Percentiles rank a stretch among this genome's conserved stretches.
These are phyloP conservation scores for Phaeosphaeriaceae sp. DNA, from an alignment of 2,329 filamentous ascomycete genomes.

Conservation along the genomic window DNA sequence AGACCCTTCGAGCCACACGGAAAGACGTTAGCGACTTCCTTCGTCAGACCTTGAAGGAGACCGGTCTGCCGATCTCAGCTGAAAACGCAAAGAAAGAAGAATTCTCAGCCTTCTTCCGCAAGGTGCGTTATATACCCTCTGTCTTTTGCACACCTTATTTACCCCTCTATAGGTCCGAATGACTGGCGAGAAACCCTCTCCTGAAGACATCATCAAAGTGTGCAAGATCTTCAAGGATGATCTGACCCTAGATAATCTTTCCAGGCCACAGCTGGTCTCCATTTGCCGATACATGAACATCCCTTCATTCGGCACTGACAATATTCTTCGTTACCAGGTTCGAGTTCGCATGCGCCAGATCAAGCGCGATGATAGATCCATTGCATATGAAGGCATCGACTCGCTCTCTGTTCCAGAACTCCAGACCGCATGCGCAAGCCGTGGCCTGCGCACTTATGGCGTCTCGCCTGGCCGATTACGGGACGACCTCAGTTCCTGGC, in stretches of 20 bases:
- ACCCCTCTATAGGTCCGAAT: slow-evolving; percentile 59
- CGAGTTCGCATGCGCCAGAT: slow-evolving; percentile 98
- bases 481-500: slow-evolving; percentile 90
- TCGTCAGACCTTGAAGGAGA: slow-evolving; percentile 86
- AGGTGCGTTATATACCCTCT: slow-evolving; percentile 59
- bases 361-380: slow-evolving; percentile 95
- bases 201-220: slow-evolving; percentile 94
- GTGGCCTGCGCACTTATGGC: slow-evolving; percentile 90
- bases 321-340: slow-evolving; percentile 96
- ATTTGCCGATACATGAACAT: slow-evolving; percentile 99
- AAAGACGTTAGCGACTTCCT: slow-evolving; percentile 95
- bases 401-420: slow-evolving; percentile 92
- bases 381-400: slow-evolving; percentile 91
- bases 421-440: slow-evolving; percentile 88
- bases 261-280: slow-evolving; percentile 90
- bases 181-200: slow-evolving; percentile 87
- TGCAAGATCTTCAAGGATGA: slow-evolving; percentile 99
- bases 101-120: slow-evolving; percentile 96
- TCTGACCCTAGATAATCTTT: slow-evolving; percentile 94
- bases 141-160: slow-evolving; percentile 4
- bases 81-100: slow-evolving; percentile 90
- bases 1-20: slow-evolving; percentile 78
- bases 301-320: slow-evolving; percentile 95
- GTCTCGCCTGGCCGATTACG: slow-evolving; percentile 87
- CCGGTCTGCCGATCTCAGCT: slow-evolving; percentile 84